phyloP scores from a whole-genome alignment of 1,284 basidiomycete genomes.

The Tremellales sp. region DNA sequence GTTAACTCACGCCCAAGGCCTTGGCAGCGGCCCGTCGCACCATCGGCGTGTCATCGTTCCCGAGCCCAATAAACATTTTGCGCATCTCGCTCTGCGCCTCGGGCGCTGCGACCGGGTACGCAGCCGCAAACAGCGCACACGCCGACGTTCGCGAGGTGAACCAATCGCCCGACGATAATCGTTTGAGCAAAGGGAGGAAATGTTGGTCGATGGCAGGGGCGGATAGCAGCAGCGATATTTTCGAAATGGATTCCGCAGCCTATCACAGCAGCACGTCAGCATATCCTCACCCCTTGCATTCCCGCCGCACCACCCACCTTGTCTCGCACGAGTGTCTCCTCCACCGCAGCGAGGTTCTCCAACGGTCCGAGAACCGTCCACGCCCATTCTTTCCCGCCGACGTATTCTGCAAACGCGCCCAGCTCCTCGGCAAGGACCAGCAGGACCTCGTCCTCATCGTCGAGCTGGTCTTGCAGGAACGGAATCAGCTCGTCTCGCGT shows the following conservation, averaged over 20 bases:
- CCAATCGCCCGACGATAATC: constrained; percentile 93
- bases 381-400: constrained; percentile 85
- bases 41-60: constrained; percentile 97
- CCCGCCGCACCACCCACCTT: constrained; percentile 73
- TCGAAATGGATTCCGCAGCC: constrained; percentile 96
- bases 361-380: constrained; percentile 88
- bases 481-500: constrained; percentile 94
- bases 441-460: constrained; percentile 98
- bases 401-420: constrained; percentile 87
- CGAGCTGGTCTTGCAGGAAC: constrained; percentile 91
- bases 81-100: constrained; percentile 83
- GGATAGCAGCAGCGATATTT: constrained; percentile 76
- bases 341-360: constrained; percentile 93
- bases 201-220: constrained; percentile 80
- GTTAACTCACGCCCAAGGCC: constrained; percentile 77
- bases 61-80: constrained; percentile 76
- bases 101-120: constrained; percentile 74
- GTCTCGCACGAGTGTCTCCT: constrained; percentile 97
- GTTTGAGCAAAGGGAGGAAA: constrained; percentile 87
- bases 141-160: constrained; percentile 98
- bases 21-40: constrained; percentile 94
- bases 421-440: constrained; percentile 95
- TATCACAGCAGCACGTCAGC: constrained; percentile 41
- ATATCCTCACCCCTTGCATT: background rate
- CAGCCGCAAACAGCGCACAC: constrained; percentile 89